phyloP scores from a whole-genome alignment of 306 rosid genomes.

The Ammopiptanthus mongolicus region DNA sequence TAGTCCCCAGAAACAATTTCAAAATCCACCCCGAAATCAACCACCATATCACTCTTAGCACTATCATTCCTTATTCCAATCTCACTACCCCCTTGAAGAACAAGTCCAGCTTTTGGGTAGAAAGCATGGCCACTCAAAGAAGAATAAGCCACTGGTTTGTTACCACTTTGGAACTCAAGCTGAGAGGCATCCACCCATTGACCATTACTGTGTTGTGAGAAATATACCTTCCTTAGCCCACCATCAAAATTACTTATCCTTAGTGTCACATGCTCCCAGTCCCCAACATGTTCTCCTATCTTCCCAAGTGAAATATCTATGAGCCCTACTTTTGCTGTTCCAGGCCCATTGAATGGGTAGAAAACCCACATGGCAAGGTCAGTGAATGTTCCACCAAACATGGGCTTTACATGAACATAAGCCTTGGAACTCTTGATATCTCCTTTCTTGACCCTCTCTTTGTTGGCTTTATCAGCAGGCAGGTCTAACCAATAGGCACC shows the following conservation, averaged over 20 bases:
- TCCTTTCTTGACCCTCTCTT: conserved; percentile 25
- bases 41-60: conserved; percentile 12
- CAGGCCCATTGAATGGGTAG: conserved; percentile 36
- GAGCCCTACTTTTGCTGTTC: conserved; percentile 18
- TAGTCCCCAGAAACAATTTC: conserved; percentile 31
- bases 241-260: conserved; percentile 33
- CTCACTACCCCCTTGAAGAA: conserved; percentile 24
- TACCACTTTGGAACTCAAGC: conserved; percentile 27
- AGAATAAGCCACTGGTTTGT: conserved; percentile 21
- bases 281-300: conserved; percentile 29
- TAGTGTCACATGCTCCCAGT: conserved; percentile 34
- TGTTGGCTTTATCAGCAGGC: conserved; percentile 19
- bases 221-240: conserved; percentile 10
- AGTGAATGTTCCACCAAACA: conserved; percentile 34
- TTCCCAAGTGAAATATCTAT: conserved; percentile 21
- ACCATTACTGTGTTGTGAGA: conserved; percentile 32
- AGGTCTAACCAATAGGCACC: conserved; percentile 31
- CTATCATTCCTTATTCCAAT: conserved; percentile 28
- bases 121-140: conserved; percentile 36
- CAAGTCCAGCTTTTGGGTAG: conserved; percentile 26
- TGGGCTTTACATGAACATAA: conserved; percentile 31
- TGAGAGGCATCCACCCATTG: conserved; percentile 27
- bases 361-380: conserved; percentile 32
- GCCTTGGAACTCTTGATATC: conserved; percentile 17
- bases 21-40: conserved; percentile 16